A percentile compares a stretch with the other conserved stretches of the same genome.
Evolutionary conservation across 768 basidiomycete genomes (phyloP).

Genomic region (Podaxis mareebaensis): DNA sequence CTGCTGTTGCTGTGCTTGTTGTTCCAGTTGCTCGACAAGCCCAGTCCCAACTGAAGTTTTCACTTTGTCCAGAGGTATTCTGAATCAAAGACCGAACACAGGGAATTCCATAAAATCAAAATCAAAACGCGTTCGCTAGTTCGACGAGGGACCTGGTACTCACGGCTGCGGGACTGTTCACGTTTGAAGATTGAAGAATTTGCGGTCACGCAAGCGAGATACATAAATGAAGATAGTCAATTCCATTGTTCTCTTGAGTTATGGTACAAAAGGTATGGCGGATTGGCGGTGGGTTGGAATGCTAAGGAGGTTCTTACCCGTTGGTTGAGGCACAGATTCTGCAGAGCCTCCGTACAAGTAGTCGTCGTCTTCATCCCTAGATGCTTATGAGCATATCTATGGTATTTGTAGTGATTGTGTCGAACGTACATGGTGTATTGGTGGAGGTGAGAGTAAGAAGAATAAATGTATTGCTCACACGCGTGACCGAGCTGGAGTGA

Average conservation of each 20-base stretch:
- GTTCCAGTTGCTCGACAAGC: conserved; percentile 50
- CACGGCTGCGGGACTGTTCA: conserved; percentile 61
- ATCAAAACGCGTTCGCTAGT: background rate
- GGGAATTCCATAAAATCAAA: background rate
- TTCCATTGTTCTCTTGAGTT: conserved; percentile 18
- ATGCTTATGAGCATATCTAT: conserved; percentile 7
- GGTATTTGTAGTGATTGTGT: background rate
- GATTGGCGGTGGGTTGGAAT: conserved; percentile 47
- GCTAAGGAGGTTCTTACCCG: conserved; percentile 26
- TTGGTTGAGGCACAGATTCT: conserved; percentile 23
- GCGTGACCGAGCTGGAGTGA: conserved; percentile 6
- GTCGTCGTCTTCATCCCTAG: conserved; percentile 80
- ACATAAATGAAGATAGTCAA: conserved; percentile 27
- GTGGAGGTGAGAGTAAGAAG: conserved; percentile 3
- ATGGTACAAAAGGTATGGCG: conserved; percentile 19
- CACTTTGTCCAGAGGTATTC: conserved; percentile 41
- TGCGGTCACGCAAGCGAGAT: conserved; percentile 39
- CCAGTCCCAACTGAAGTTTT: conserved; percentile 53
- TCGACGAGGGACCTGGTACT: conserved; percentile 37
- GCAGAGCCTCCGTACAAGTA: conserved; percentile 69
- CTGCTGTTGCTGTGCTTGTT: conserved; percentile 40
- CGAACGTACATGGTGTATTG: conserved; percentile 13
- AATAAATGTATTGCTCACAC: background rate
- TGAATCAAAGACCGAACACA: conserved; percentile 22
- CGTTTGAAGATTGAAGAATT: conserved; percentile 29